These are phyloP conservation scores for Pilatotrama ljubarskyi DNA, from an alignment of 768 basidiomycete species.

Conservation along the genomic window DNA sequence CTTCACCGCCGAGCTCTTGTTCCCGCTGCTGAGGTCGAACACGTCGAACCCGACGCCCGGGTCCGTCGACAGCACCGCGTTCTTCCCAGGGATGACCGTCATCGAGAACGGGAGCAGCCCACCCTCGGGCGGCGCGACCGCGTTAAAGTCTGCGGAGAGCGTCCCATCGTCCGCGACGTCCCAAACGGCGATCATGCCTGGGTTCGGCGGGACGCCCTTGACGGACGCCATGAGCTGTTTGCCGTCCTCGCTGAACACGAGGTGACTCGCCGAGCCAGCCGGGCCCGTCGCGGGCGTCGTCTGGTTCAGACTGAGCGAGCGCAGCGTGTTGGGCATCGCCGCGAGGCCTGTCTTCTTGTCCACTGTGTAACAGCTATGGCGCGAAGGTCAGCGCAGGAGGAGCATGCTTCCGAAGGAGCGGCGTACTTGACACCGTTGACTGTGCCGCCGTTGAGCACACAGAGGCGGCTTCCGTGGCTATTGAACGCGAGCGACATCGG, in stretches of 20 bases:
- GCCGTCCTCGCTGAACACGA: constrained; percentile 49
- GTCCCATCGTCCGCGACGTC: constrained; percentile 45
- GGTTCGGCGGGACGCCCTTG: constrained; percentile 46
- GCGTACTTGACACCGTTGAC: constrained; percentile 43
- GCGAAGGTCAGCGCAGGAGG: background rate
- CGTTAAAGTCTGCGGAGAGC: constrained; percentile 42
- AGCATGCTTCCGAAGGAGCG: background rate
- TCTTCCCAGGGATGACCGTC: constrained; percentile 33
- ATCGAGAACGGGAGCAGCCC: constrained; percentile 54
- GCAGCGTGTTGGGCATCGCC: constrained; percentile 41
- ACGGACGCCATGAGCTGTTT: constrained; percentile 47
- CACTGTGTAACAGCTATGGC: constrained; percentile 43
- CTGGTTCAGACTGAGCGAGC: constrained; percentile 48
- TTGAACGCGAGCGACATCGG: constrained; percentile 29
- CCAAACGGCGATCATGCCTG: constrained; percentile 54
- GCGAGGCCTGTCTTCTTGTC: constrained; percentile 43
- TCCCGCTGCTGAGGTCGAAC: constrained; percentile 29
- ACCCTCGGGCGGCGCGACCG: constrained; percentile 38
- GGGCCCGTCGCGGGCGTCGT: constrained; percentile 53
- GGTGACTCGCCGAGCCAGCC: constrained; percentile 43
- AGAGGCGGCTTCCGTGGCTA: constrained; percentile 14
- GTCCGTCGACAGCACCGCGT: constrained; percentile 33
- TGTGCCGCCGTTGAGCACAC: constrained; percentile 43
- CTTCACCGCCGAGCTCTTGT: constrained; percentile 21
- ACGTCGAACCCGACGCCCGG: constrained; percentile 33